Evolutionary conservation across 2,329 filamentous ascomycete species (phyloP).

Genomic region (Microdochium nivale): DNA sequence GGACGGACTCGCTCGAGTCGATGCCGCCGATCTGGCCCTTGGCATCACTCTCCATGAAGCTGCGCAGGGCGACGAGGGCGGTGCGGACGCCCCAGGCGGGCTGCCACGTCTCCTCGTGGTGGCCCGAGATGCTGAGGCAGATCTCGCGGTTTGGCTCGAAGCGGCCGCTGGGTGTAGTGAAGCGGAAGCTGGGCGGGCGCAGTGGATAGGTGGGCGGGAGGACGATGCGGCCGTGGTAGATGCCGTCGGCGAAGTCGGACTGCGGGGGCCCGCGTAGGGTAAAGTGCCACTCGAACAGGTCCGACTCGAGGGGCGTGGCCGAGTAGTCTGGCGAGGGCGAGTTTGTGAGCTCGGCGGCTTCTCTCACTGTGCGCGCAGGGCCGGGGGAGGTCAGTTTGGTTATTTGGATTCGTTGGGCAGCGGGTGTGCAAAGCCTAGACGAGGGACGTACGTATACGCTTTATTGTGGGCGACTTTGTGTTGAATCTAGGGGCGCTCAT

Average conservation of each 20-base stretch:
- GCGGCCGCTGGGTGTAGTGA: slow-evolving; percentile 81
- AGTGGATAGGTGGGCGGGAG: slow-evolving; percentile 86
- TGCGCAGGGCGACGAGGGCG: slow-evolving; percentile 68
- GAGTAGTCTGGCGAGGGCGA: slow-evolving; percentile 79
- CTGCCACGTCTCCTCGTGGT: slow-evolving; percentile 98
- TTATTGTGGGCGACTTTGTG: slow-evolving; percentile 74
- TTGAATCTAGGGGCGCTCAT: slow-evolving; percentile 47
- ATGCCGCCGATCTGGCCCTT: slow-evolving; percentile 85
- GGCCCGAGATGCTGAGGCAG: slow-evolving; percentile 84
- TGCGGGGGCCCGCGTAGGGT: slow-evolving; percentile 83
- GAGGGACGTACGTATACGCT: slow-evolving; percentile 61
- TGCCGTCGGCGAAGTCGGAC: slow-evolving; percentile 68
- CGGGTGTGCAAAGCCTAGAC: slow-evolving; percentile 4
- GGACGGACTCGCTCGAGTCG: slow-evolving; percentile 61
- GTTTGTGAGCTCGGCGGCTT: slow-evolving; percentile 77
- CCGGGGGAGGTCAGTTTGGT: slow-evolving; percentile 1
- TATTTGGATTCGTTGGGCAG: neutral
- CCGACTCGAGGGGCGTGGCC: slow-evolving; percentile 74
- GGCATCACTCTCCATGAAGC: slow-evolving; percentile 88
- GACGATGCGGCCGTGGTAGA: slow-evolving; percentile 94
- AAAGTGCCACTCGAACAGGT: slow-evolving; percentile 99
- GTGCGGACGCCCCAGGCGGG: slow-evolving; percentile 95
- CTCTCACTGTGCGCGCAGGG: slow-evolving; percentile 55
- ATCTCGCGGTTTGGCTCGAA: slow-evolving; percentile 98
- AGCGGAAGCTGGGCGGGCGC: slow-evolving; percentile 90